Evolutionary conservation across 2,329 filamentous ascomycete species (phyloP).

Genomic region (Alternaria postmessia): DNA sequence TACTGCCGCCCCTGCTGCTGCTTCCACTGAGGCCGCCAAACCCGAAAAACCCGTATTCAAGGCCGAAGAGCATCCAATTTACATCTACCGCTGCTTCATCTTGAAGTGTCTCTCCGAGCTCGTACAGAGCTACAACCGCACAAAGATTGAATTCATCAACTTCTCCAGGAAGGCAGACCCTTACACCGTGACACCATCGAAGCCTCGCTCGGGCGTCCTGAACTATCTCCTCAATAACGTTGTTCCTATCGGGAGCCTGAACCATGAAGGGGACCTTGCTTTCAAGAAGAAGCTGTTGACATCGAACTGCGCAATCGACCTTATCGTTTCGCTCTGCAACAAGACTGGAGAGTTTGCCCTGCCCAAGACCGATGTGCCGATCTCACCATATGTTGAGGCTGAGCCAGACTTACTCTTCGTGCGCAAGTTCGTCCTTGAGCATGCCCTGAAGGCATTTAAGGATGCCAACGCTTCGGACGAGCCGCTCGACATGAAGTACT

Average conservation of each 20-base stretch:
- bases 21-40: conserved; percentile 48
- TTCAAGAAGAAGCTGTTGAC: conserved; percentile 88
- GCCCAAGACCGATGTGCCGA: conserved; percentile 54
- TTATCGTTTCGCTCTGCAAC: conserved; percentile 84
- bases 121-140: conserved; percentile 87
- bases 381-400: conserved; percentile 66
- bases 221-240: conserved; percentile 92
- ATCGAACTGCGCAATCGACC: conserved; percentile 83
- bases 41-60: conserved; percentile 80
- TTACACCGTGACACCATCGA: conserved; percentile 86
- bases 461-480: conserved; percentile 83
- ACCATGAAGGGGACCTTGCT: conserved; percentile 75
- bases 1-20: conserved; percentile 13
- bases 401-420: conserved; percentile 89
- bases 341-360: conserved; percentile 82
- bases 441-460: conserved; percentile 89
- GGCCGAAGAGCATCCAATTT: conserved; percentile 91
- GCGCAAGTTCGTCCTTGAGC: conserved; percentile 92
- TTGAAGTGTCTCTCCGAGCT: conserved; percentile 92
- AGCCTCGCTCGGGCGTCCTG: conserved; percentile 88
- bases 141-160: conserved; percentile 99
- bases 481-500: conserved; percentile 83
- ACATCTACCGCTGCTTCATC: conserved; percentile 94
- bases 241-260: conserved; percentile 69
- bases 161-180: conserved; percentile 92